phyloP scores from a whole-genome alignment of 23 red algal genomes.

The Pyropia yezoensis region DNA sequence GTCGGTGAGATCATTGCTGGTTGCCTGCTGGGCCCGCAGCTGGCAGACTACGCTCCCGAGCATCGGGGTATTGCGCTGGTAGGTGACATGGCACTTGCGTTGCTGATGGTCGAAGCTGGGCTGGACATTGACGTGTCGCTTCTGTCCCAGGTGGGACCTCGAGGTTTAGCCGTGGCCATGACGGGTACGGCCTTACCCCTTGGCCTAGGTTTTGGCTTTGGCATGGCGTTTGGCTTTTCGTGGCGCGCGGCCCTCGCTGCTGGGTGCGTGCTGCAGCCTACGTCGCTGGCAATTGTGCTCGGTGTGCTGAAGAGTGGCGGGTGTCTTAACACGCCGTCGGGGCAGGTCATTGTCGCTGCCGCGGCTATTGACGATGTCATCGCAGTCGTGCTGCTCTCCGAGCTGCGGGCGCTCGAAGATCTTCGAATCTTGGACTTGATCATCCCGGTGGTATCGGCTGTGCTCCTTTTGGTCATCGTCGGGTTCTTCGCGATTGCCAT shows the following conservation, averaged over 20 bases:
- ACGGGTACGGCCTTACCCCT: background rate
- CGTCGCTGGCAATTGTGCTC: slow-evolving; percentile 4
- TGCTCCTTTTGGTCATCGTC: background rate
- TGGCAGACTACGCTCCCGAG: background rate
- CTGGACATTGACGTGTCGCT: background rate
- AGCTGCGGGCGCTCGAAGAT: background rate
- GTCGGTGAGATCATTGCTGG: slow-evolving; percentile 2
- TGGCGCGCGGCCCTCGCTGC: background rate
- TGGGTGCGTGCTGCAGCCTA: background rate
- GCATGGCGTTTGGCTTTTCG: background rate
- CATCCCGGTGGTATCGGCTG: background rate
- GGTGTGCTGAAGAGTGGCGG: background rate
- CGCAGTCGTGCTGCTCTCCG: slow-evolving; percentile 1
- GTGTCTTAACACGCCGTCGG: background rate
- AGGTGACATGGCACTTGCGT: background rate
- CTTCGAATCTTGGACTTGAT: background rate
- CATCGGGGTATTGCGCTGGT: background rate
- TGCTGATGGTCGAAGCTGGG: slow-evolving; percentile 1
- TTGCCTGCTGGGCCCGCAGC: background rate
- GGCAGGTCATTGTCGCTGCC: background rate
- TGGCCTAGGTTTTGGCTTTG: background rate
- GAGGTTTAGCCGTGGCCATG: background rate
- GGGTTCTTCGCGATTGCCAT: background rate
- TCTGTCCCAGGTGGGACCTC: background rate
- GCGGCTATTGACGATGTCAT: slow-evolving; percentile 3